These are phyloP conservation scores for Fonsecaea nubica DNA, from an alignment of 2,329 filamentous ascomycete species.

Conservation along the genomic window DNA sequence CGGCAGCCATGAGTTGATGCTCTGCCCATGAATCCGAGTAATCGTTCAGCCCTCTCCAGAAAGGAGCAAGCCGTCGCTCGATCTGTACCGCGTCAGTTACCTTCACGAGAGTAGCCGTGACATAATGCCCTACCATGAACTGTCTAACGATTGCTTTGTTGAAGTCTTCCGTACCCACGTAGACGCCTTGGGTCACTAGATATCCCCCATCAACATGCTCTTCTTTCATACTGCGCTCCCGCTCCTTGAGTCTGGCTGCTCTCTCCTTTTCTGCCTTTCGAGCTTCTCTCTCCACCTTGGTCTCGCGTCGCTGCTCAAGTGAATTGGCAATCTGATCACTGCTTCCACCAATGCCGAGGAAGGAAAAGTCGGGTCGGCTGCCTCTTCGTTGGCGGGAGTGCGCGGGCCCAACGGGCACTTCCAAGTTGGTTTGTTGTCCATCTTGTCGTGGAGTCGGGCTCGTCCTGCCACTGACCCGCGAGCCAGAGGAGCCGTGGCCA, in stretches of 20 bases:
- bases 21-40: constrained; percentile 90
- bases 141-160: constrained; percentile 87
- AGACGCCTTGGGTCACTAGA: constrained; percentile 91
- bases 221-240: constrained; percentile 86
- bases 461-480: constrained; percentile 30
- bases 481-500: constrained; percentile 36
- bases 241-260: constrained; percentile 75
- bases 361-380: constrained; percentile 65
- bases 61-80: constrained; percentile 88
- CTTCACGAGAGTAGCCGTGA: neutral
- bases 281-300: constrained; percentile 88
- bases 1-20: constrained; percentile 91
- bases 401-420: constrained; percentile 26
- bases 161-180: constrained; percentile 91
- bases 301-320: constrained; percentile 75
- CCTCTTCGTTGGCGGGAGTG: constrained; percentile 57
- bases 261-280: constrained; percentile 84
- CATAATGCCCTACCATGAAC: constrained; percentile 71
- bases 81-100: constrained; percentile 65
- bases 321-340: constrained; percentile 58
- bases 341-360: constrained; percentile 61
- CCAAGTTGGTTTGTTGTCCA: constrained; percentile 25
- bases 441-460: constrained; percentile 33
- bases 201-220: constrained; percentile 95
- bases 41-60: constrained; percentile 93